Conservation (phyloP, 306 rosid genomes). For the Argentina anserina region DNA sequence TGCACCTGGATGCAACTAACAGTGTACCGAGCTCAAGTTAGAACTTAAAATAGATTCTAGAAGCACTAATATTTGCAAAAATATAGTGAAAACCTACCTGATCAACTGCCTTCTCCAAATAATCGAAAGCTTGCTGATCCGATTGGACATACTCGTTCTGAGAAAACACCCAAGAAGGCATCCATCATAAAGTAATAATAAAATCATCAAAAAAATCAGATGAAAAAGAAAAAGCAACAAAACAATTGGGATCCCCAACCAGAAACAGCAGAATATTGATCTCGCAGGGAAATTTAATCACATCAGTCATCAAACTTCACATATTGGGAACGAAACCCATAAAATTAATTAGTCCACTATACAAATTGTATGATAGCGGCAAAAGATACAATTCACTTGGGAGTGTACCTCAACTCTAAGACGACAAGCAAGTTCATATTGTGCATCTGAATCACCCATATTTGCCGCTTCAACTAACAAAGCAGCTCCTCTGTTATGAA, state of each 20-base stretch:
- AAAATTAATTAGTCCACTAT: neutral
- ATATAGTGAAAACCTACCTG: conserved; percentile 52
- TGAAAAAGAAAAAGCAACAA: neutral
- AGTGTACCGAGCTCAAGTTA: conserved; percentile 33
- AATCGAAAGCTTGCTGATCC: conserved; percentile 89
- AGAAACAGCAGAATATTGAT: neutral
- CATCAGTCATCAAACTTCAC: neutral
- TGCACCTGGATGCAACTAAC: conserved; percentile 91
- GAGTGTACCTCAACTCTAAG: conserved; percentile 66
- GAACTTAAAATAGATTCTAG: conserved; percentile 24
- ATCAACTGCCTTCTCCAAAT: conserved; percentile 90
- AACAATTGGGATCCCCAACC: neutral
- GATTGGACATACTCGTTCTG: conserved; percentile 78
- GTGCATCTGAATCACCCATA: conserved; percentile 89
- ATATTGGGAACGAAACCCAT: neutral
- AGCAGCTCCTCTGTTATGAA: conserved; percentile 71
- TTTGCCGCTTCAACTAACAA: conserved; percentile 89
- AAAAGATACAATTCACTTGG: neutral
- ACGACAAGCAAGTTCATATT: conserved; percentile 77
- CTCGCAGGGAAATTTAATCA: neutral
- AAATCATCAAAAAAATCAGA: too few relatives aligned
- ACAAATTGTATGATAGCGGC: neutral
- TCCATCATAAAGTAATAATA: neutral
- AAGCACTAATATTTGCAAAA: conserved; percentile 20
- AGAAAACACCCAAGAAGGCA: conserved; percentile 11